Conservation (phyloP, 2,329 filamentous ascomycete genomes). For the Calonectria pseudoturangicola region DNA sequence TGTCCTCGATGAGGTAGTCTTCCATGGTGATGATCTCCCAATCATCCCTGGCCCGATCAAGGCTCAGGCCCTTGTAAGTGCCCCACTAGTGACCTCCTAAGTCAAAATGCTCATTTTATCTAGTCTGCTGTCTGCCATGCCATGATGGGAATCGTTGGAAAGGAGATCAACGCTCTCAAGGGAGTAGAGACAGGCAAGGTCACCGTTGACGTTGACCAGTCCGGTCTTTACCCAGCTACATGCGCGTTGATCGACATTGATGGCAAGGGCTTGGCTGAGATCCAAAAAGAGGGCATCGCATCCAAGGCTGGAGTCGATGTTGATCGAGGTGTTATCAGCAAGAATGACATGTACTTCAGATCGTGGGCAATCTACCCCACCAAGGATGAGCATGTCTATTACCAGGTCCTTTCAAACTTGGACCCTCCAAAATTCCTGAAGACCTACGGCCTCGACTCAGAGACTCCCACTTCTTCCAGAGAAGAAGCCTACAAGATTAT, state of each 20-base stretch:
- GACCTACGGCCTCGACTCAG: conserved; percentile 3
- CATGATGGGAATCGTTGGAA: conserved; percentile 60
- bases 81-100: background rate
- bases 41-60: conserved; percentile 61
- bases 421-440: conserved; percentile 8
- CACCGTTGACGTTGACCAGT: conserved; percentile 68
- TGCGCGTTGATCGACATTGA: conserved; percentile 1
- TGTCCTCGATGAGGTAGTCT: conserved; percentile 55
- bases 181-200: conserved; percentile 48
- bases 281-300: conserved; percentile 4
- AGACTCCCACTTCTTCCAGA: background rate
- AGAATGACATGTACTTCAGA: conserved; percentile 24
- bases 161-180: conserved; percentile 59
- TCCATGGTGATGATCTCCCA: conserved; percentile 56
- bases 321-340: conserved; percentile 11
- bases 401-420: background rate
- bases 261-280: conserved; percentile 3
- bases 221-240: conserved; percentile 23
- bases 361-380: conserved; percentile 21
- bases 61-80: conserved; percentile 53
- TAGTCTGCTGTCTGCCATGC: conserved; percentile 54
- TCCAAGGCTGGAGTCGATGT: conserved; percentile 3
- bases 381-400: conserved; percentile 54
- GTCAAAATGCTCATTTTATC: background rate
- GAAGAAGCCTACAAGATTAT: conserved; percentile 52